Conservation (phyloP, 2,329 filamentous ascomycete species). For the Cephalotrichum gorgonifer region DNA sequence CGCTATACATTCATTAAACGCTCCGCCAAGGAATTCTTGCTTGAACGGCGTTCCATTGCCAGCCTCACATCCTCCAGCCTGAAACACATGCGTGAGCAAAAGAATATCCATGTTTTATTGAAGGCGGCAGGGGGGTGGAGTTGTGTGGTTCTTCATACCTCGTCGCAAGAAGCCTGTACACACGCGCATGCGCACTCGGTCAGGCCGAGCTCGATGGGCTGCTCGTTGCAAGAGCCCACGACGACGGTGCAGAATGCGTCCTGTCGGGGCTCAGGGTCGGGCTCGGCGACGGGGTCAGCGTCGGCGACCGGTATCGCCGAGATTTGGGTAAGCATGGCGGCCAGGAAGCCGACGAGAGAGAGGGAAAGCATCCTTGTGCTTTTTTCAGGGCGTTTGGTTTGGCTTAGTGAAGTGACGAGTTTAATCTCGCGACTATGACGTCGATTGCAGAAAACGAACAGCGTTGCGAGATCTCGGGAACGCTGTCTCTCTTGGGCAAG, state of each 20-base stretch:
- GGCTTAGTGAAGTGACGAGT: too few relatives aligned
- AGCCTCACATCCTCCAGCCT: constrained; percentile 2
- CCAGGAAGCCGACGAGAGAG: background rate
- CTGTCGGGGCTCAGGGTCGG: background rate
- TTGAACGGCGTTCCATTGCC: constrained; percentile 3
- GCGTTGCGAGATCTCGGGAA: too few relatives aligned
- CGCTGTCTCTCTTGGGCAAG: too few relatives aligned
- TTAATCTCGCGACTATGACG: too few relatives aligned
- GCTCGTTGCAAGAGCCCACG: background rate
- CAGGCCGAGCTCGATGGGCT: constrained; percentile 1
- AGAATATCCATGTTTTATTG: background rate
- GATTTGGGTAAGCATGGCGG: background rate
- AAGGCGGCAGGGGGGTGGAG: background rate
- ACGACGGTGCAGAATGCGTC: background rate
- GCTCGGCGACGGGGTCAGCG: background rate
- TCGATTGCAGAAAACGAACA: too few relatives aligned
- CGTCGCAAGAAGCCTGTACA: constrained; percentile 1
- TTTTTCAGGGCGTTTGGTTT: too few relatives aligned
- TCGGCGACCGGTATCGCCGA: background rate
- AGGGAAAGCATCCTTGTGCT: background rate
- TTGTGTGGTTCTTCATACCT: background rate
- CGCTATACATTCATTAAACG: constrained; percentile 1
- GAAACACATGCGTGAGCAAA: background rate
- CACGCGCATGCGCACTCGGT: constrained; percentile 4
- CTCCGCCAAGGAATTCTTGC: background rate